Evolutionary conservation across 73 alveolate species (phyloP), one percentile per base, ranked within the genome.

Genomic region (Paramecium bursaria): DNA sequence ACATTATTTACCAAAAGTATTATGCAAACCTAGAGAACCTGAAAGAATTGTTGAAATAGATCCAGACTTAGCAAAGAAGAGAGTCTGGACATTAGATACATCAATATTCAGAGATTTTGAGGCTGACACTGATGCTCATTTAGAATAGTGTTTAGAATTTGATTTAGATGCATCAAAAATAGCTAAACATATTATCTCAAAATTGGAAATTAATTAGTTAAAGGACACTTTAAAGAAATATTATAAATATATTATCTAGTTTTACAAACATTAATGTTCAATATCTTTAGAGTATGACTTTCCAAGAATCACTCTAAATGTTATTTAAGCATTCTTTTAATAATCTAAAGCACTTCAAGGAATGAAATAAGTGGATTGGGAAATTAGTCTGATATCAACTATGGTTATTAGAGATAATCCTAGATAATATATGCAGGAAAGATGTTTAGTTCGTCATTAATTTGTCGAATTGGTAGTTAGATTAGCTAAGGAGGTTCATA

Each of bases 141-240:
- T 85, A 15, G 87, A 61, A 50, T 49, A 91, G 21, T 91, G 98
- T 85, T 93, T 93, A 49, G 96, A 93, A 31, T 89, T 85, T 50
- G 98, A 93, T 67, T 79, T 93, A 91, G 85, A 88, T 33, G 52
- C 87, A 39, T 73, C 93, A 21, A 87, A 90, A 50, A 54, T 91
- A 14, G 79, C 88, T 11, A 74, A 74, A 2, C 50, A 90, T 19
- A 30, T 91, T 2, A 80, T 74, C 13, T 15, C 19, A n/a, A 86
- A 60, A 29, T 50, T 74, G 23, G 94, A 87, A 13, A 14, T 67
- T 19, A 51, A 33, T 9, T 42, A 26, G 21, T 29, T 92, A 1
- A 79, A 90, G 85, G 88, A 74, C 7, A 30, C 48, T 51, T 26
- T 92, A 4, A 29, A 48, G 10, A 46, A 85, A 26, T 21, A 67